A percentile compares a stretch with the other conserved stretches of the same genome.
phyloP scores from a whole-genome alignment of 2,329 filamentous ascomycete species.

The Aspergillus intermedius region DNA sequence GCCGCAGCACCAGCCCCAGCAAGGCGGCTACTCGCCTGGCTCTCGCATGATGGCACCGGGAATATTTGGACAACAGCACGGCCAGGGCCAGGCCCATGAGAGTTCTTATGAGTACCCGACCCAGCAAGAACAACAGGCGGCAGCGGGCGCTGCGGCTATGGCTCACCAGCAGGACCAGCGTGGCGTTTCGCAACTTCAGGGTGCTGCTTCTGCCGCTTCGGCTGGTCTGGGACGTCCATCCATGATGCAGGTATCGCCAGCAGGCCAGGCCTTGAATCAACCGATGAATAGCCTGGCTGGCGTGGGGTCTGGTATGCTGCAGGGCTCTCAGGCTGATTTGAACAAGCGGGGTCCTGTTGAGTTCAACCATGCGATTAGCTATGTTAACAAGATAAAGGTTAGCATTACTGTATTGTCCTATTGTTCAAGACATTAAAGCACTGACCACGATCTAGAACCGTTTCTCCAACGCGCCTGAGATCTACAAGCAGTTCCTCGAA shows the following conservation, averaged over 20 bases:
- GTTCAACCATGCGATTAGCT: constrained; percentile 98
- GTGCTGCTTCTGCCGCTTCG: constrained; percentile 57
- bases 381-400: constrained; percentile 99
- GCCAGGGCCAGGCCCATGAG: constrained; percentile 35
- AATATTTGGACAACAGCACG: constrained; percentile 32
- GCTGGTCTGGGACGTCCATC: constrained; percentile 40
- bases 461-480: constrained; percentile 92
- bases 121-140: constrained; percentile 42
- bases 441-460: constrained; percentile 62
- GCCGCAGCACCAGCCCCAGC: constrained; percentile 25
- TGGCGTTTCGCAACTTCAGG: constrained; percentile 60
- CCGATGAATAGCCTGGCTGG: constrained; percentile 57
- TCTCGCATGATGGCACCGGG: constrained; percentile 30
- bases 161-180: constrained; percentile 60
- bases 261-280: constrained; percentile 41
- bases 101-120: constrained; percentile 38
- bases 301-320: constrained; percentile 52
- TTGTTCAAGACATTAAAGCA: neutral
- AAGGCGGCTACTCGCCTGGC: constrained; percentile 35
- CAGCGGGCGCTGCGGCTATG: constrained; percentile 38
- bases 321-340: constrained; percentile 47
- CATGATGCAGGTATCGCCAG: constrained; percentile 43
- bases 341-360: constrained; percentile 93
- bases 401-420: constrained; percentile 17
- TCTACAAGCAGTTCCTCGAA: constrained; percentile 98